Evolutionary conservation across 306 rosid genomes (phyloP).

Genomic region (Malus domestica): ASM211411v1 NC_041803.1:4060501-4061000

Average conservation of each 20-base stretch:
- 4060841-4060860: neutral
- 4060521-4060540: neutral
- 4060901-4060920: neutral
- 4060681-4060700: neutral
- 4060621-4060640: too few relatives aligned
- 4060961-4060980: slow-evolving; percentile 85
- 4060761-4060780: neutral
- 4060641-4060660: too few relatives aligned
- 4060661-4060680: neutral
- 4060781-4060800: neutral
- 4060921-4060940: neutral
- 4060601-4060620: neutral
- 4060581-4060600: neutral
- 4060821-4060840: neutral
- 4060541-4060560: neutral
- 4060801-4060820: neutral
- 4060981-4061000: slow-evolving; percentile 97
- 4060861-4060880: neutral
- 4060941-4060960: slow-evolving; percentile 55
- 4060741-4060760: neutral
- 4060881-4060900: neutral
- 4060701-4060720: neutral
- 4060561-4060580: neutral
- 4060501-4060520: neutral
- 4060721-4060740: neutral